Evolutionary conservation across 441 rosid genomes (phyloP), one percentile per base, ranked within the genome.

Genomic region (Viola pubescens): DNA sequence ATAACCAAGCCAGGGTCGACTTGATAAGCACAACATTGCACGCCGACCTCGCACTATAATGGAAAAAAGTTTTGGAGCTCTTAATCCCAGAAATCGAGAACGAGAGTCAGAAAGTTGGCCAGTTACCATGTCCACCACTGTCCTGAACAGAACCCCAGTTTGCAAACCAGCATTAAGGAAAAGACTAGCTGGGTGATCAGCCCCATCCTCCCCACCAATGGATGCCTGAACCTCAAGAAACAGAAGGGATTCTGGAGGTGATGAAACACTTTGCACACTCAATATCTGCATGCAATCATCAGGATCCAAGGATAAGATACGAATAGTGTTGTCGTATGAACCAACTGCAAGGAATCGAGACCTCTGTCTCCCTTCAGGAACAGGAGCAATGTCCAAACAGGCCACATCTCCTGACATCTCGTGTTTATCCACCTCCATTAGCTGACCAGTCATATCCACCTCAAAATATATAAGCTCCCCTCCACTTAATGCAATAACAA

Each of bases 391-490:
- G 77, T 87, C 97, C 71, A 92, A 72, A 75, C 97, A 92, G 46
- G 98, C 98, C 68, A 92, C 97, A 71, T 89, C 98, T 59, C 97
- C 97, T 48, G 95, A 79, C 95, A 92, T 89, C 75, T 92, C 98
- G 71, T 87, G 94, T 72, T 92, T 92, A 75, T 89, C 96, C 51
- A 92, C 95, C 79, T 92, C 98, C 95, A 92, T 84, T 65, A 92
- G 77, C 73, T 89, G 95, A 74, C 98, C 98, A 52, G 82, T 85
- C 86, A 87, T 72, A 77, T 89, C 95, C 75, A 91, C 94, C 85
- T 92, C 98, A 54, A 92, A 92, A 66, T 92, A 92, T 56, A 89
- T 87, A 58, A 89, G 94, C 81, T 92, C 98, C 48, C 98, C 98
- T 52, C 98, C 98, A 62, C 87, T 92, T 71, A 92, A 60, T 12